Percentiles rank a stretch among this genome's conserved stretches.
Conservation (phyloP, 2,329 filamentous ascomycete genomes). For the Gnomoniopsis sp. region DNA sequence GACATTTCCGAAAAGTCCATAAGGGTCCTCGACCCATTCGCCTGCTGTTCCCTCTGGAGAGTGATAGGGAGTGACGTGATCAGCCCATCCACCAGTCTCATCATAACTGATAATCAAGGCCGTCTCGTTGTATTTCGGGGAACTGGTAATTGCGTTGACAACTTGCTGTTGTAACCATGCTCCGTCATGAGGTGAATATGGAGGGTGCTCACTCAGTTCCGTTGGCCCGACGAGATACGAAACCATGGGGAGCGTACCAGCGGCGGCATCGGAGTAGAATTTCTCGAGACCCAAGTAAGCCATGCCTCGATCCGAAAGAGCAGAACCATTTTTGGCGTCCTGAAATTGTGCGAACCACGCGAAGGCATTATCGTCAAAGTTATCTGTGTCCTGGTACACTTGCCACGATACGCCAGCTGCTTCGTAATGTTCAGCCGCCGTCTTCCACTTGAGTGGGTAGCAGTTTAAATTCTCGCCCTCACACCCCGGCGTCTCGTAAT, state of each 20-base stretch:
- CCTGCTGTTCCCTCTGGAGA: conserved; percentile 39
- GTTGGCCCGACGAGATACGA: conserved; percentile 44
- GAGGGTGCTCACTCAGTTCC: conserved; percentile 51
- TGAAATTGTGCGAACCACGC: conserved; percentile 46
- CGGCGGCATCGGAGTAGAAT: conserved; percentile 43
- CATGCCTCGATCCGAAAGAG: conserved; percentile 37
- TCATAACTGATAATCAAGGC: conserved; percentile 46
- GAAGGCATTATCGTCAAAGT: conserved; percentile 45
- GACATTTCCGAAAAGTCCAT: conserved; percentile 30
- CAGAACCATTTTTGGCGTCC: conserved; percentile 31
- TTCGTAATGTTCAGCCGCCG: conserved; percentile 38
- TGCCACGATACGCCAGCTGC: conserved; percentile 41
- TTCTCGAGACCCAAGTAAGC: conserved; percentile 37
- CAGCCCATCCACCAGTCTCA: conserved; percentile 46
- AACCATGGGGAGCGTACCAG: conserved; percentile 42
- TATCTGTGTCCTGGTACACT: conserved; percentile 40
- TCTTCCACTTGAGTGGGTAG: conserved; percentile 46
- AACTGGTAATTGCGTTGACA: conserved; percentile 46
- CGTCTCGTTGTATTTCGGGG: conserved; percentile 46
- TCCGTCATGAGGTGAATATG: conserved; percentile 49
- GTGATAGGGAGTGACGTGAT: conserved; percentile 45
- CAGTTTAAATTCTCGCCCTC: conserved; percentile 36
- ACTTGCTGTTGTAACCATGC: conserved; percentile 53
- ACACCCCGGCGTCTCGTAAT: conserved; percentile 45
- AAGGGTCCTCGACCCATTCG: conserved; percentile 42